phyloP scores from a whole-genome alignment of 306 rosid species.

The Prunus mongolica region DNA sequence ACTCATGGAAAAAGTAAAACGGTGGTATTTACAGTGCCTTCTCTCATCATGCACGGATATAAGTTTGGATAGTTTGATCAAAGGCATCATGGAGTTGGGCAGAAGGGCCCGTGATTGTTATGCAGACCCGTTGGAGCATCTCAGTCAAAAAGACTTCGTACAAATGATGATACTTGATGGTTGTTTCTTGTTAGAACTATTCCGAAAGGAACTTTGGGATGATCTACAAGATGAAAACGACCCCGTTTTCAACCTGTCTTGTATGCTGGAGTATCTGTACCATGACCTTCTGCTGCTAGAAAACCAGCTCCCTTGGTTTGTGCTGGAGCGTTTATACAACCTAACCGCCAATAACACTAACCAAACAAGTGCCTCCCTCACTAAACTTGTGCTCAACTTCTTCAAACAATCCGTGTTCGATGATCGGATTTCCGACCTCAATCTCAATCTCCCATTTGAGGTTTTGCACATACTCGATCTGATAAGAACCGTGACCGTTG shows the following conservation, averaged over 20 bases:
- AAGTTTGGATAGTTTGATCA: background rate
- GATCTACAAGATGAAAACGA: background rate
- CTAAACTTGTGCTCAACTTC: background rate
- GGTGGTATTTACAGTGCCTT: background rate
- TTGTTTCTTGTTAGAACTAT: slow-evolving; percentile 24
- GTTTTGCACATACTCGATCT: background rate
- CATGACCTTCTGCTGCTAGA: slow-evolving; percentile 21
- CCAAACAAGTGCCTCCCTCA: background rate
- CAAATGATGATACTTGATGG: slow-evolving; percentile 22
- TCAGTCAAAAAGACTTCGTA: background rate
- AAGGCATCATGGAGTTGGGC: background rate
- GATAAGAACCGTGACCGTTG: background rate
- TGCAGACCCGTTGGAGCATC: background rate
- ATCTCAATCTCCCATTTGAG: background rate
- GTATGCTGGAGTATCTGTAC: slow-evolving; percentile 8
- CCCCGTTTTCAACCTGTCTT: slow-evolving; percentile 15
- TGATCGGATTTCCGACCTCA: background rate
- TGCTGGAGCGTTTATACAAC: slow-evolving; percentile 5
- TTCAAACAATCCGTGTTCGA: background rate
- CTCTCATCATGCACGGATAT: background rate
- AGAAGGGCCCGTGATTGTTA: background rate
- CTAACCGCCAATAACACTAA: background rate
- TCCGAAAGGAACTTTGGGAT: background rate
- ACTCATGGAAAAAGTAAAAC: background rate
- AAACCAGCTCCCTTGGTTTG: slow-evolving; percentile 23